A percentile compares a stretch with the other conserved stretches of the same genome.
Conservation (phyloP, 257 asterid genomes). For the Agastache rugosa region DNA sequence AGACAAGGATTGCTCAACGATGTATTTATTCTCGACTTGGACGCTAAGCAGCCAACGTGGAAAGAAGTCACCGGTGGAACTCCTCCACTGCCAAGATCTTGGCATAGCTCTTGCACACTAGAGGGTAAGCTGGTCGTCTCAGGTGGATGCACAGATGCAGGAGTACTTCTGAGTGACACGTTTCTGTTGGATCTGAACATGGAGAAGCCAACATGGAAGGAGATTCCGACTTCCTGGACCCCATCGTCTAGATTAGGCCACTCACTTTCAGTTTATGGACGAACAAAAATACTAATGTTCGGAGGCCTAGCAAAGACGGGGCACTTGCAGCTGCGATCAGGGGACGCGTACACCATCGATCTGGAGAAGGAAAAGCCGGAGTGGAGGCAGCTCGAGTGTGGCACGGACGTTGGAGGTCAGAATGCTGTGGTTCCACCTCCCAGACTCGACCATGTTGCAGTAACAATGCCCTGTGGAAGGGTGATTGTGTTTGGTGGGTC, state of each 20-base stretch:
- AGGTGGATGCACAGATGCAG: constrained; percentile 91
- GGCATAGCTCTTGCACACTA: constrained; percentile 94
- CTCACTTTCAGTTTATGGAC: constrained; percentile 83
- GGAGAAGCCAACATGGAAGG: constrained; percentile 78
- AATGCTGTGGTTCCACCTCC: constrained; percentile 80
- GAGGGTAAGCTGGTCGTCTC: constrained; percentile 87
- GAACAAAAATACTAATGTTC: constrained; percentile 75
- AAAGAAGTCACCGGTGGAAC: constrained; percentile 75
- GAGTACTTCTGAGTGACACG: constrained; percentile 81
- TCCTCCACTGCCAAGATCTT: constrained; percentile 83
- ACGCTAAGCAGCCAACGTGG: constrained; percentile 91
- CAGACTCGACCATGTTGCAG: constrained; percentile 82
- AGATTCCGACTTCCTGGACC: constrained; percentile 71
- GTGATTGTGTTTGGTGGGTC: constrained; percentile 84
- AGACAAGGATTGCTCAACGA: constrained; percentile 83
- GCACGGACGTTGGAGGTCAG: constrained; percentile 70
- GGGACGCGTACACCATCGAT: constrained; percentile 83
- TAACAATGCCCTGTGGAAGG: constrained; percentile 92
- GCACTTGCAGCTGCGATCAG: constrained; percentile 81
- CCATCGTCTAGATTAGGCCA: constrained; percentile 87
- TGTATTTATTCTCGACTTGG: constrained; percentile 78
- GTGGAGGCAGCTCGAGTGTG: constrained; percentile 85
- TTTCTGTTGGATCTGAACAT: constrained; percentile 69
- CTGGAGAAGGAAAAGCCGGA: constrained; percentile 71
- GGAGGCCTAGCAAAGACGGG: constrained; percentile 94